phyloP scores from a whole-genome alignment of 1,284 basidiomycete genomes.

The Boletus semigastroideus region DNA sequence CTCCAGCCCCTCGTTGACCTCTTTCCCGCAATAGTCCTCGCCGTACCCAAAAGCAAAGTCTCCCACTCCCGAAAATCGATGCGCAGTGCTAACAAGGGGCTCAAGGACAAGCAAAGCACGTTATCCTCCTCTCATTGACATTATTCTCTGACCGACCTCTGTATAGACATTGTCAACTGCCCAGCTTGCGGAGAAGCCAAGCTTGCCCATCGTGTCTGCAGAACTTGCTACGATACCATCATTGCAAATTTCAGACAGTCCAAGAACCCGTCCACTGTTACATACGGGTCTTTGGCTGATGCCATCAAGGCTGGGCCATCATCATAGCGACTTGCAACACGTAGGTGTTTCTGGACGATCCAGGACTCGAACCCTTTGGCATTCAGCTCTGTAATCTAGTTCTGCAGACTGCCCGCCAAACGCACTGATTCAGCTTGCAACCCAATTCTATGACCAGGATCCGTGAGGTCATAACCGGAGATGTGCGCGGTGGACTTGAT shows the following conservation, averaged over 20 bases:
- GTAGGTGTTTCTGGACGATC: constrained; percentile 3
- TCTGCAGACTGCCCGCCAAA: not conserved
- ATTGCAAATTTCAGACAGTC: constrained; percentile 62
- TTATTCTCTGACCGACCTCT: constrained; percentile 12
- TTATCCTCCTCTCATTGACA: constrained; percentile 7
- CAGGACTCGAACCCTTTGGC: not conserved
- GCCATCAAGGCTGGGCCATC: not conserved
- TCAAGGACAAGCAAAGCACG: constrained; percentile 93
- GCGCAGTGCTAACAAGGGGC: constrained; percentile 91
- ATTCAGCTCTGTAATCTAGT: constrained; percentile 6
- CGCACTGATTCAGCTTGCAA: not conserved
- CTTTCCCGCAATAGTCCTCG: constrained; percentile 85
- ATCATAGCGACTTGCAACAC: not conserved
- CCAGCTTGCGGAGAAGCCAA: constrained; percentile 90
- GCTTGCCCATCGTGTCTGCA: constrained; percentile 88
- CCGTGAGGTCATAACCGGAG: not conserved
- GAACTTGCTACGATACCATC: constrained; percentile 80
- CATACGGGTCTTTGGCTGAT: not conserved
- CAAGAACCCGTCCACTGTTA: constrained; percentile 14
- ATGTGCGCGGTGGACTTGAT: not conserved
- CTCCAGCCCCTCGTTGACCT: constrained; percentile 71
- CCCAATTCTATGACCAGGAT: not conserved
- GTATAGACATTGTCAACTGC: constrained; percentile 87
- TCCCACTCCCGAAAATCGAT: constrained; percentile 95
- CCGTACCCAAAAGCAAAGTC: constrained; percentile 93